Conservation (phyloP, 345 rosid species). For the Kernera saxatilis region DNA sequence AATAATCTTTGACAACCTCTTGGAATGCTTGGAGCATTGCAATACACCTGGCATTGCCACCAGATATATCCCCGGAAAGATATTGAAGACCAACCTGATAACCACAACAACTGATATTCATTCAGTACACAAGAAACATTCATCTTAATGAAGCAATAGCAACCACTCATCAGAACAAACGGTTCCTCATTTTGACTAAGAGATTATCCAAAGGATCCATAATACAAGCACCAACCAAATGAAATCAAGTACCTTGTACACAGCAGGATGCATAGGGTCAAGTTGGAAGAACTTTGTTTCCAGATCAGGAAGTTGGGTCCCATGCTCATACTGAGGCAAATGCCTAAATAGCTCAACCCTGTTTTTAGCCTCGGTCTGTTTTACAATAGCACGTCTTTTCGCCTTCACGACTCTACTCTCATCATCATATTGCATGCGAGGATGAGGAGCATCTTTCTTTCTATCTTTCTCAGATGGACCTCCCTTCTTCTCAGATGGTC, state of each 20-base stretch:
- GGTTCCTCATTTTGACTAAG: not conserved
- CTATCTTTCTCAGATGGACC: constrained; percentile 72
- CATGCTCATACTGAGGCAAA: constrained; percentile 95
- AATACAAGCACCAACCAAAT: not conserved
- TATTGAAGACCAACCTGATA: constrained; percentile 85
- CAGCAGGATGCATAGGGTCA: constrained; percentile 90
- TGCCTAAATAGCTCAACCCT: constrained; percentile 95
- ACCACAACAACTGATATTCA: constrained; percentile 21
- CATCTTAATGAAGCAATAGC: not conserved
- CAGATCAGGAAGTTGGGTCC: constrained; percentile 83
- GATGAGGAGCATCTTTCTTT: constrained; percentile 93
- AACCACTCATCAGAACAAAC: not conserved
- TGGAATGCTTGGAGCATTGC: constrained; percentile 96
- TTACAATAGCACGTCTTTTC: constrained; percentile 80
- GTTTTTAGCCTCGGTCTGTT: constrained; percentile 81
- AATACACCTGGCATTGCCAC: constrained; percentile 96
- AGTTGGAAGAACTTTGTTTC: constrained; percentile 78
- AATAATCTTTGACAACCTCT: constrained; percentile 74
- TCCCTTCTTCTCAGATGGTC: constrained; percentile 69
- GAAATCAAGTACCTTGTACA: constrained; percentile 57
- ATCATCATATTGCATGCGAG: constrained; percentile 94
- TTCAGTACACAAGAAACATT: not conserved
- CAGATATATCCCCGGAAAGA: constrained; percentile 71
- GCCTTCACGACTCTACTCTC: constrained; percentile 86
- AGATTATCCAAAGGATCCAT: not conserved